Conservation (phyloP, 2,329 filamentous ascomycete species). For the Tolypocladium ovalisporum region DNA sequence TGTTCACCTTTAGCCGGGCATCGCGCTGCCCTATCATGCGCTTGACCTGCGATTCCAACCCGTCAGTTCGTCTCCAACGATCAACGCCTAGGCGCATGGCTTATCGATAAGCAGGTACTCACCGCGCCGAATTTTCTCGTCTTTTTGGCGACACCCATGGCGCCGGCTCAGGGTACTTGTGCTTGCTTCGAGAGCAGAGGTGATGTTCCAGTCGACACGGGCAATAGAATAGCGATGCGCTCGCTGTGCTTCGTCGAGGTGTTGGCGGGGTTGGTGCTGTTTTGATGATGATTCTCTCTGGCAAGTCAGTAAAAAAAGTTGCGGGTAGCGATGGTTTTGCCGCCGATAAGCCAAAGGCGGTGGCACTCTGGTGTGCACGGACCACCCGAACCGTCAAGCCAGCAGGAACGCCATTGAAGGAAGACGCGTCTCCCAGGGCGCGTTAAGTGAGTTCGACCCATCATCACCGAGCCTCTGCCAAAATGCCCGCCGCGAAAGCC, state of each 20-base stretch:
- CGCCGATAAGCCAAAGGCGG: slow-evolving; percentile 11
- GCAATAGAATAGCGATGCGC: not conserved
- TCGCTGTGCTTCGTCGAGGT: not conserved
- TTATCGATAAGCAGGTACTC: slow-evolving; percentile 20
- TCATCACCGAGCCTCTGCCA: slow-evolving; percentile 9
- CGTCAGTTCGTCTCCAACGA: slow-evolving; percentile 4
- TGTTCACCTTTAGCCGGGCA: slow-evolving; percentile 71
- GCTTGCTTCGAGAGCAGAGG: not conserved
- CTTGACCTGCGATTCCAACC: slow-evolving; percentile 47
- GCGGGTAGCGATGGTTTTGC: slow-evolving; percentile 3
- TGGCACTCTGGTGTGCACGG: slow-evolving; percentile 16
- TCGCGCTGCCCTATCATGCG: slow-evolving; percentile 74
- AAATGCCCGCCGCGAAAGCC: slow-evolving; percentile 38
- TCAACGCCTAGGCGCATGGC: not conserved
- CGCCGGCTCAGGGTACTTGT: not conserved
- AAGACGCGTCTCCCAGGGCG: slow-evolving; percentile 23
- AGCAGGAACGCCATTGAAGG: slow-evolving; percentile 5
- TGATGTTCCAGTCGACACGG: not conserved
- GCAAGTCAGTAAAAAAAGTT: slow-evolving; percentile 5
- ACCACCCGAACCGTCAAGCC: slow-evolving; percentile 6
- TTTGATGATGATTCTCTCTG: not conserved
- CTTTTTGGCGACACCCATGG: slow-evolving; percentile 81
- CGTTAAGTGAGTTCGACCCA: slow-evolving; percentile 23
- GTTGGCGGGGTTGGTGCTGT: not conserved
- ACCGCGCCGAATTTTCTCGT: slow-evolving; percentile 81